Evolutionary conservation across 2,329 filamentous ascomycete genomes (phyloP).

Genomic region (Penicillium sp.): DNA sequence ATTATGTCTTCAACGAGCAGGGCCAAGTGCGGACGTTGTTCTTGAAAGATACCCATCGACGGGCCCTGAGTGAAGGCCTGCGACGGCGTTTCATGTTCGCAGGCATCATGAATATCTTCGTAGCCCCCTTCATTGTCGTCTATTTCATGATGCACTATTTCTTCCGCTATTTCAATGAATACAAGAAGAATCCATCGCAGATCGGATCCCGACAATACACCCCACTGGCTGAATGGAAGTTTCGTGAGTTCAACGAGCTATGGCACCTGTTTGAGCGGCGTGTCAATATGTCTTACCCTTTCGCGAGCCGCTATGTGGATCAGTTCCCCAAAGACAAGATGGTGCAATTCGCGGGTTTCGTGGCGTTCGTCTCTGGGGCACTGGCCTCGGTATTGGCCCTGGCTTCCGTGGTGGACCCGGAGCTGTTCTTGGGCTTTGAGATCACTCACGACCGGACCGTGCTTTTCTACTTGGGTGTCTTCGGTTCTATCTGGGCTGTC

Average conservation of each 20-base stretch:
- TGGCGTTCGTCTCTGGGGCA: conserved; percentile 79
- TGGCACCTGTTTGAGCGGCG: conserved; percentile 84
- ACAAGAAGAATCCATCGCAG: conserved; percentile 82
- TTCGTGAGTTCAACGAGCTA: conserved; percentile 94
- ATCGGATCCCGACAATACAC: conserved; percentile 86
- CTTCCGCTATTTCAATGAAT: conserved; percentile 93
- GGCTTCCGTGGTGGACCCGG: conserved; percentile 80
- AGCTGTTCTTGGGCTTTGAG: conserved; percentile 84
- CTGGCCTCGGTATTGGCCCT: conserved; percentile 75
- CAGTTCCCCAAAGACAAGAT: conserved; percentile 95
- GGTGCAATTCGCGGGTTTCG: conserved; percentile 70
- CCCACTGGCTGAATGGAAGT: conserved; percentile 91
- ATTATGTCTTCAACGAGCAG: conserved; percentile 84
- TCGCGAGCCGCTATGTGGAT: conserved; percentile 81
- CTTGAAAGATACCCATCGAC: conserved; percentile 71
- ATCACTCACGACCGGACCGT: conserved; percentile 80
- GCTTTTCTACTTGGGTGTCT: conserved; percentile 78
- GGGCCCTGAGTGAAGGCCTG: conserved; percentile 67
- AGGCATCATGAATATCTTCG: conserved; percentile 74
- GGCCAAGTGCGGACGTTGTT: conserved; percentile 82
- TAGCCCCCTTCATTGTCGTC: conserved; percentile 76
- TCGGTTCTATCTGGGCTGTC: conserved; percentile 73
- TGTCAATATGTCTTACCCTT: conserved; percentile 88
- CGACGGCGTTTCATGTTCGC: conserved; percentile 70
- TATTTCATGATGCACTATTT: conserved; percentile 85